These are phyloP conservation scores for Phytopythium vexans DNA, from an alignment of 352 stramenopile genomes.

Conservation along the genomic window DNA sequence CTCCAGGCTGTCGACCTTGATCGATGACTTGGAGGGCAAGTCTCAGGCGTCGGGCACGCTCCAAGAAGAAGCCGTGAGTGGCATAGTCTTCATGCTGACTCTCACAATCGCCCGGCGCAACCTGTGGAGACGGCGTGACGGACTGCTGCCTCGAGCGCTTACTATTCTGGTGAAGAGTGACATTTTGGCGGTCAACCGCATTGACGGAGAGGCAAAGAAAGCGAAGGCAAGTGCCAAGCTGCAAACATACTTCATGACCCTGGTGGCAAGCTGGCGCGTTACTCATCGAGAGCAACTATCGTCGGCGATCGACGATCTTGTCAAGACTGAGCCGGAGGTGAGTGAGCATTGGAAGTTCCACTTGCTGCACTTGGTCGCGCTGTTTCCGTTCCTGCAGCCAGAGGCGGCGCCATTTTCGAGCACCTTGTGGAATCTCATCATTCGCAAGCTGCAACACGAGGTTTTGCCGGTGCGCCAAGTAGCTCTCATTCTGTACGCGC, in stretches of 20 bases:
- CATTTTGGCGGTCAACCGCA: conserved; percentile 38
- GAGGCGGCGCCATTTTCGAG: conserved; percentile 36
- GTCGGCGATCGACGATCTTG: conserved; percentile 19
- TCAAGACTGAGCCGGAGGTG: conserved; percentile 31
- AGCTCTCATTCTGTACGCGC: conserved; percentile 43
- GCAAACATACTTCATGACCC: conserved; percentile 46
- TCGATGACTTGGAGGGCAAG: background rate
- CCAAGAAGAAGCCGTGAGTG: conserved; percentile 26
- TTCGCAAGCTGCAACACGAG: conserved; percentile 50
- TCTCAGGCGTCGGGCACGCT: too few species aligned
- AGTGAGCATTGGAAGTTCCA: conserved; percentile 77
- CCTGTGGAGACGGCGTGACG: conserved; percentile 44
- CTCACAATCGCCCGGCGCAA: conserved; percentile 32
- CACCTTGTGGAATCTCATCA: conserved; percentile 46
- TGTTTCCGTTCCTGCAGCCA: conserved; percentile 61
- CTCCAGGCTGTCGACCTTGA: background rate
- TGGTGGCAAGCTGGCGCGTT: conserved; percentile 56
- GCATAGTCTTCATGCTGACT: conserved; percentile 34
- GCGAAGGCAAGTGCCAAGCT: conserved; percentile 50
- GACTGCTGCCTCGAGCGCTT: conserved; percentile 36
- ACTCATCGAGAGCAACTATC: conserved; percentile 15
- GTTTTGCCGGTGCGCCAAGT: conserved; percentile 64
- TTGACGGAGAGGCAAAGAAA: conserved; percentile 57
- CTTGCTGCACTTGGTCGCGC: conserved; percentile 62
- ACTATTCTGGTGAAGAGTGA: conserved; percentile 47